Percentiles rank a stretch among this genome's conserved stretches.
Conservation (phyloP, 1,284 basidiomycete species). For the Fomitopsis pinicola region DNA sequence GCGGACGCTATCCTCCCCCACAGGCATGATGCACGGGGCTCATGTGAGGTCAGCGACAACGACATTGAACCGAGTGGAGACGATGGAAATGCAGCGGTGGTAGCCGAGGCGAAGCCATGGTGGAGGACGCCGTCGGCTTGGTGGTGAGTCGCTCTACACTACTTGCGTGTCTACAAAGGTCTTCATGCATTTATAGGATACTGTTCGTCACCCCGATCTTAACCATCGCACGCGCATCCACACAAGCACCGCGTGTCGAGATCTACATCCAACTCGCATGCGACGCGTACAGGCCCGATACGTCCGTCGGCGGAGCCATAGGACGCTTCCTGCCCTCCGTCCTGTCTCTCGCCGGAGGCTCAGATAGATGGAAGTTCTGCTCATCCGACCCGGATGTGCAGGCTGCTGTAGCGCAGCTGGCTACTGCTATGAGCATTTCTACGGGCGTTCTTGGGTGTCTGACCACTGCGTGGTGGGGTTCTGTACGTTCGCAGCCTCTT, state of each 20-base stretch:
- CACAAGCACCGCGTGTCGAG: slow-evolving; percentile 63
- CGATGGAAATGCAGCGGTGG: slow-evolving; percentile 7
- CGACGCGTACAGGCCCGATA: slow-evolving; percentile 21
- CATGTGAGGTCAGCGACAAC: slow-evolving; percentile 9
- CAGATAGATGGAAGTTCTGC: slow-evolving; percentile 38
- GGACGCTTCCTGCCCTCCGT: neutral
- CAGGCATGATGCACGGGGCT: slow-evolving; percentile 29
- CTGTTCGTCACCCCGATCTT: slow-evolving; percentile 48
- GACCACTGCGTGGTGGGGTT: slow-evolving; percentile 85
- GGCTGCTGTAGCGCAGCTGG: slow-evolving; percentile 58
- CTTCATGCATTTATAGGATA: too few relatives aligned
- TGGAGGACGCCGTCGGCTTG: slow-evolving; percentile 64
- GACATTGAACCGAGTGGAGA: slow-evolving; percentile 24
- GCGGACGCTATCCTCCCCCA: slow-evolving; percentile 40
- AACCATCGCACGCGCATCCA: slow-evolving; percentile 48
- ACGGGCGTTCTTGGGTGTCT: slow-evolving; percentile 71
- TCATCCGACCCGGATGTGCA: slow-evolving; percentile 70
- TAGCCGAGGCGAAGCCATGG: slow-evolving; percentile 40
- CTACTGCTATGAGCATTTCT: slow-evolving; percentile 55
- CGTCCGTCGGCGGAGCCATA: slow-evolving; percentile 10
- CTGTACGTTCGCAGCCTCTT: slow-evolving; percentile 34
- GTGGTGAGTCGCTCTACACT: slow-evolving; percentile 47
- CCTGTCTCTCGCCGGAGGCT: neutral
- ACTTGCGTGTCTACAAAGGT: too few relatives aligned
- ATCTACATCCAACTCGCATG: slow-evolving; percentile 29